phyloP scores from a whole-genome alignment of 352 stramenopile genomes.

The Elongisporangium anandrum region DNA sequence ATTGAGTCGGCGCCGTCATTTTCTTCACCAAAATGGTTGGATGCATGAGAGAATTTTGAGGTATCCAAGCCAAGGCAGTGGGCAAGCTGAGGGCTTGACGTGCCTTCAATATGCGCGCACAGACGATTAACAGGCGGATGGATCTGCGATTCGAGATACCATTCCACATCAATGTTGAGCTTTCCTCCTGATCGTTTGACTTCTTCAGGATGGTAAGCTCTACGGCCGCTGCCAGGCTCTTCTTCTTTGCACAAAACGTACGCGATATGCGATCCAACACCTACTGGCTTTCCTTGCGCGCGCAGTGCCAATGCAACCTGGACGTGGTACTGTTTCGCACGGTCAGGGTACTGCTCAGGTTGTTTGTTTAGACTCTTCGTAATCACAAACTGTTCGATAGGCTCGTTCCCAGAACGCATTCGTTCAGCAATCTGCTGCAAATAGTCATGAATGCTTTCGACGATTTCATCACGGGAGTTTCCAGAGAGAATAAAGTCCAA shows the following conservation, averaged over 20 bases:
- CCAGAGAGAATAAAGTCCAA: slow-evolving; percentile 98
- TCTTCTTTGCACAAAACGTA: slow-evolving; percentile 96
- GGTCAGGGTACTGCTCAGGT: slow-evolving; percentile 97
- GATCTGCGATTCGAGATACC: slow-evolving; percentile 97
- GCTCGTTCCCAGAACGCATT: slow-evolving; percentile 93
- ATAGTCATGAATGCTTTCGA: slow-evolving; percentile 97
- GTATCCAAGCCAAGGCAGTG: slow-evolving; percentile 96
- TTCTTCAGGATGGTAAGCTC: slow-evolving; percentile 87
- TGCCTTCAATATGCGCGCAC: slow-evolving; percentile 98
- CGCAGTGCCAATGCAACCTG: slow-evolving; percentile 97
- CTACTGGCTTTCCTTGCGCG: slow-evolving; percentile 93
- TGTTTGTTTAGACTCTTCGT: slow-evolving; percentile 99
- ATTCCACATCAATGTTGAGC: slow-evolving; percentile 93
- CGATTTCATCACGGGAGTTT: slow-evolving; percentile 91
- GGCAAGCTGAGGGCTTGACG: slow-evolving; percentile 91
- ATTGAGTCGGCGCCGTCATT: slow-evolving; percentile 83
- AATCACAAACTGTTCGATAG: slow-evolving; percentile 98
- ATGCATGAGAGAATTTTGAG: slow-evolving; percentile 88
- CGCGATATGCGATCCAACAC: slow-evolving; percentile 98
- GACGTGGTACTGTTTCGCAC: slow-evolving; percentile 96
- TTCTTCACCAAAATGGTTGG: slow-evolving; percentile 80
- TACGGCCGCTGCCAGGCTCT: slow-evolving; percentile 61
- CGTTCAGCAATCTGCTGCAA: slow-evolving; percentile 88
- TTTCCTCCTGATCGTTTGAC: slow-evolving; percentile 67
- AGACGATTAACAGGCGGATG: slow-evolving; percentile 97